Conservation (phyloP, 1,284 basidiomycete species). For the Cryptococcus wingfieldii region DNA sequence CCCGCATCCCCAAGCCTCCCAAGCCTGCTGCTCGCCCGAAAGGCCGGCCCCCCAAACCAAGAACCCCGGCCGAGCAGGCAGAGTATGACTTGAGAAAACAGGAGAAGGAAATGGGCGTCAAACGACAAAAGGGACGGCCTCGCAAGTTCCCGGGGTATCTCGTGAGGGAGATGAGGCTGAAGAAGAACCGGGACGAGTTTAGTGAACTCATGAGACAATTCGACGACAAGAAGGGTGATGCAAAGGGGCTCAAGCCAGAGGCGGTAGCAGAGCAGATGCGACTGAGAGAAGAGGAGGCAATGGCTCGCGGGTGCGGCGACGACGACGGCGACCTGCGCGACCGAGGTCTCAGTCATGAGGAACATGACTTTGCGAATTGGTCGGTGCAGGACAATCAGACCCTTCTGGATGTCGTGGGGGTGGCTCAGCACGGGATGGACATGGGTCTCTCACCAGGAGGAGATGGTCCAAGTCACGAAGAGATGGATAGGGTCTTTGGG, state of each 20-base stretch:
- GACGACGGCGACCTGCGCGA: background rate
- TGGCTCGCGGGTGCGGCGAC: background rate
- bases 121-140: constrained; percentile 36
- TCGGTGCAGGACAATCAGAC: constrained; percentile 29
- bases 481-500: constrained; percentile 28
- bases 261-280: background rate
- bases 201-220: constrained; percentile 26
- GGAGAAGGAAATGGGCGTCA: constrained; percentile 32
- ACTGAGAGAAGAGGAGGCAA: background rate
- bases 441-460: constrained; percentile 2
- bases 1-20: constrained; percentile 9
- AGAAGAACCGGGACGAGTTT: constrained; percentile 38
- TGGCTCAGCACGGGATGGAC: constrained; percentile 10
- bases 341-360: constrained; percentile 2
- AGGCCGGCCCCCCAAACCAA: constrained; percentile 39
- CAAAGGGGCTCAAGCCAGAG: background rate
- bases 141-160: constrained; percentile 43
- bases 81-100: constrained; percentile 27
- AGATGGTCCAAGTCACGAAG: constrained; percentile 12
- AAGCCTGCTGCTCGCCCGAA: constrained; percentile 21
- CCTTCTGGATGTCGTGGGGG: constrained; percentile 34
- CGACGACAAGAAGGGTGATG: constrained; percentile 10
- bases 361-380: constrained; percentile 27
- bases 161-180: constrained; percentile 44
- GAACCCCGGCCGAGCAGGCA: constrained; percentile 33